Evolutionary conservation across 2,329 filamentous ascomycete genomes (phyloP), one percentile per base, ranked within the genome.

Genomic region (Trichoderma atrobrunneum): DNA sequence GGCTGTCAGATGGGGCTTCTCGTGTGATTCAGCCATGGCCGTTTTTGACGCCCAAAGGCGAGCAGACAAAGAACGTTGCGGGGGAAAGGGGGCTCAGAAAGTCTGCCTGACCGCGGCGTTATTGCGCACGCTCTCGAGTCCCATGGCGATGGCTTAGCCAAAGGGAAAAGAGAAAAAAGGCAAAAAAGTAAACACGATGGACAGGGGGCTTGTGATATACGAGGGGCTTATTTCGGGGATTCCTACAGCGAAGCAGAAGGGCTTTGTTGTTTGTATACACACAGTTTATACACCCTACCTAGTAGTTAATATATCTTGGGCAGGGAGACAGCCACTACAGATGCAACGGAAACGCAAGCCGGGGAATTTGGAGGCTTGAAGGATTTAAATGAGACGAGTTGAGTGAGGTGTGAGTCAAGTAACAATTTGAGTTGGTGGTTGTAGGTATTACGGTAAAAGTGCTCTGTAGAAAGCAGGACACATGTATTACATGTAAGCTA

Each of bases 1-100:
- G 56, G 56, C 65, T 62, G 73, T 73, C 73, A 74, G 72, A 71
- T 63, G 72, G 64, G 69, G 56, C 28, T 57, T 36, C 39, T 57
- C 60, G 66, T 64, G 60, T 64, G 59, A 64, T 71, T 43, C 51
- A 57, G 68, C 59, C 60, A 60, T 36, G 59, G 30, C 68, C 39
- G 68, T 63, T 63, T 60, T 63, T 26, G 28, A 70, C 10, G 59
- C 56, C 32, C 26, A 39, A 63, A 18, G 10, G 4, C 5, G 10
- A 5, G 28, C 10, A 3, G 6, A 5, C 21, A n/a, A 30, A 67
- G n/a, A 36, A 21, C 7, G 34, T 24, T 36, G 56, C 62, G 54
- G 63, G 61, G 70, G 36, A 36, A 11, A 43, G 7, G 54, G 16
- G n/a, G 3, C 16, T 12, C 18, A 21, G 12, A 16, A 34, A 54